phyloP scores from a whole-genome alignment of 441 rosid species.

The Dalechampia spathulata region DNA sequence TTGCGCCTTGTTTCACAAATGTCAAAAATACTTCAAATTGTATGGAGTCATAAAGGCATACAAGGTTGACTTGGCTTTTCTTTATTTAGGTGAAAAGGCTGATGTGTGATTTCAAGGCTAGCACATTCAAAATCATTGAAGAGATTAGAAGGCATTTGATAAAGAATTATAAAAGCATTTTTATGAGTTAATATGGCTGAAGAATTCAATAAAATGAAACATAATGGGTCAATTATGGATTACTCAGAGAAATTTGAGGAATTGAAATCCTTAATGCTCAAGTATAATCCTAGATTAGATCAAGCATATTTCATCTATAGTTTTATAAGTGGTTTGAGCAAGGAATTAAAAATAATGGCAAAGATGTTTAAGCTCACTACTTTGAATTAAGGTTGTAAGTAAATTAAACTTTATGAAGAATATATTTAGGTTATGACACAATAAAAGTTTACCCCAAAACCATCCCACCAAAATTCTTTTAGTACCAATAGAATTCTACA shows the following conservation, averaged over 20 bases:
- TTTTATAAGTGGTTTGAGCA: not conserved
- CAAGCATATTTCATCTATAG: not conserved
- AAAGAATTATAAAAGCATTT: too few relatives aligned
- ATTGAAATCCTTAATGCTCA: not conserved
- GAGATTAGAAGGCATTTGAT: not conserved
- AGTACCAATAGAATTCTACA: too few relatives aligned
- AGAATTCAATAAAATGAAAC: not conserved
- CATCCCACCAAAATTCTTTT: too few relatives aligned
- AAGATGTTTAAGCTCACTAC: not conserved
- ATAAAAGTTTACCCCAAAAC: too few relatives aligned
- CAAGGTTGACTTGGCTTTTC: not conserved
- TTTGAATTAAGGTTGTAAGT: not conserved
- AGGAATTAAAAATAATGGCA: not conserved
- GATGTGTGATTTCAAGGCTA: not conserved
- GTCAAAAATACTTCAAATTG: not conserved
- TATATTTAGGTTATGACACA: not conserved
- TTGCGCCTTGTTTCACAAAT: too few relatives aligned
- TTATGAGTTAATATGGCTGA: not conserved
- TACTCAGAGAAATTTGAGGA: not conserved
- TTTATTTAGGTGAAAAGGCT: not conserved
- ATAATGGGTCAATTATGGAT: not conserved
- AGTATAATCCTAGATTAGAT: not conserved
- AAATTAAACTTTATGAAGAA: too few relatives aligned
- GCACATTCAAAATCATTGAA: not conserved
- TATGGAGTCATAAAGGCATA: not conserved